Percentiles rank a stretch among this genome's conserved stretches.
Conservation (phyloP, 2,329 filamentous ascomycete genomes). For the Penicillium brevicompactum region DNA sequence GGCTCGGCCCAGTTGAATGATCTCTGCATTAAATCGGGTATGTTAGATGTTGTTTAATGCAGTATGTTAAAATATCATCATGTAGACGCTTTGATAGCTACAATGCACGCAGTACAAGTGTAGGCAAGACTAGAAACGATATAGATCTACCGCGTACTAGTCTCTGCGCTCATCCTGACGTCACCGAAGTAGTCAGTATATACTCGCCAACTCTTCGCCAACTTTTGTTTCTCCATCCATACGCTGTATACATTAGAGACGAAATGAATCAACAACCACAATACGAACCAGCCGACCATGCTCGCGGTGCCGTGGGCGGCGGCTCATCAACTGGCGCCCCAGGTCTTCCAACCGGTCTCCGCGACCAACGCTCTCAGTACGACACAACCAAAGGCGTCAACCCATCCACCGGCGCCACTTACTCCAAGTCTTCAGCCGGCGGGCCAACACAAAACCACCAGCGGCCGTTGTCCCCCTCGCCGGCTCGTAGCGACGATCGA, state of each 20-base stretch:
- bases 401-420: slow-evolving; percentile 28
- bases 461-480: slow-evolving; percentile 8
- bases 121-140: neutral
- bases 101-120: neutral
- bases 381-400: slow-evolving; percentile 27
- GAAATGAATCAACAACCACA: slow-evolving; percentile 14
- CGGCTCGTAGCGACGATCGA: slow-evolving; percentile 19
- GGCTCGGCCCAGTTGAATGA: slow-evolving; percentile 16
- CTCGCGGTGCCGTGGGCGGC: slow-evolving; percentile 12
- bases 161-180: slow-evolving; percentile 21
- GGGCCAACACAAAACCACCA: slow-evolving; percentile 10
- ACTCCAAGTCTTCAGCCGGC: slow-evolving; percentile 11
- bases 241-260: neutral
- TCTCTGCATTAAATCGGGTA: neutral
- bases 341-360: slow-evolving; percentile 20
- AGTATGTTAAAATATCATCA: neutral
- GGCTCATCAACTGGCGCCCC: slow-evolving; percentile 34
- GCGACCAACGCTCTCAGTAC: slow-evolving; percentile 20
- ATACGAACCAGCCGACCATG: slow-evolving; percentile 8
- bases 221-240: neutral
- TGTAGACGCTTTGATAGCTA: neutral
- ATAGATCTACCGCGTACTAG: neutral
- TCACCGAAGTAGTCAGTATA: slow-evolving; percentile 12
- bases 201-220: neutral
- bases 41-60: neutral